Conservation (phyloP, 2,329 filamentous ascomycete genomes). For the Arthroderma sp. region DNA sequence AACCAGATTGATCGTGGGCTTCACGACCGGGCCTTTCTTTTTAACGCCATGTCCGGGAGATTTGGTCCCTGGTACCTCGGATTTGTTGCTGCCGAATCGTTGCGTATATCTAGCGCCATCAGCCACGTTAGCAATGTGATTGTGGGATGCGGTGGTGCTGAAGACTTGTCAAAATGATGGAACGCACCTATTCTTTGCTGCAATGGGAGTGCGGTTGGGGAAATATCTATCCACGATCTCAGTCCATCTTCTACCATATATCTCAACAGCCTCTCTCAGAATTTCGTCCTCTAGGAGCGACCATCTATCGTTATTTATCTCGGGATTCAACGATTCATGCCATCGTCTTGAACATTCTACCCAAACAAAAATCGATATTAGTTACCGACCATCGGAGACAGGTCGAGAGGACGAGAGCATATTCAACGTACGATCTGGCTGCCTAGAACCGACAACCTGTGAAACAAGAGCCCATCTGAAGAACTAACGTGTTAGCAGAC, state of each 20-base stretch:
- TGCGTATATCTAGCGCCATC: conserved; percentile 2
- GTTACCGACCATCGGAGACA: neutral
- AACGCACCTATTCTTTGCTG: conserved; percentile 6
- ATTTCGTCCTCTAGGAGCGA: conserved; percentile 7
- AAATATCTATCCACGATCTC: conserved; percentile 8
- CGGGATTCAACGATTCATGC: conserved; percentile 7
- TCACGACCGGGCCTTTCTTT: neutral
- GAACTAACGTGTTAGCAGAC: neutral
- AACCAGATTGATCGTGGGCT: neutral
- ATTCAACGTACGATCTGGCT: conserved; percentile 6
- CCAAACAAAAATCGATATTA: neutral
- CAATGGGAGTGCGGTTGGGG: conserved; percentile 5
- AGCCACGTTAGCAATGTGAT: neutral
- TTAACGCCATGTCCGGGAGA: neutral
- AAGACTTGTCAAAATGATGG: neutral
- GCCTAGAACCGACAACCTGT: conserved; percentile 6
- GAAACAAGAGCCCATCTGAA: conserved; percentile 6
- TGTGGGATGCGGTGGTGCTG: neutral
- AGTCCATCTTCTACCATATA: conserved; percentile 6
- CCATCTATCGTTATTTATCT: conserved; percentile 8
- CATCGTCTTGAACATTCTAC: conserved; percentile 5
- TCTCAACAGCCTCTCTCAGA: conserved; percentile 3
- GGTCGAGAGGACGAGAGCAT: neutral
- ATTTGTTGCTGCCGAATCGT: conserved; percentile 1
- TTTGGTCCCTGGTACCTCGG: neutral